Evolutionary conservation across 2,329 filamentous ascomycete species (phyloP).

Genomic region (Cladosporium sp.): DNA sequence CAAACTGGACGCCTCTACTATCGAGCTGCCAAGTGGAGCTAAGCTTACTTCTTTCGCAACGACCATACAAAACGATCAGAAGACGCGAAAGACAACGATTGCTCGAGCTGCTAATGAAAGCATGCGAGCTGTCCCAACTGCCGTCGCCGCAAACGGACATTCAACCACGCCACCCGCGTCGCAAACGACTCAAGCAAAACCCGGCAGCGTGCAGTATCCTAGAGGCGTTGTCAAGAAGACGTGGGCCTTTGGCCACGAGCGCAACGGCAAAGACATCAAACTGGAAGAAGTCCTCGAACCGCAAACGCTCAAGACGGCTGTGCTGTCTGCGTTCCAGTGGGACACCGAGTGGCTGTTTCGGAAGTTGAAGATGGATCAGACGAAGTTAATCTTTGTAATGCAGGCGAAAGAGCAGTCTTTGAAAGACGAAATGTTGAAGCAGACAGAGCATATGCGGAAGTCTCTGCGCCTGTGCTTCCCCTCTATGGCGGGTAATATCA

Average conservation of each 20-base stretch:
- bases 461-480: conserved; percentile 70
- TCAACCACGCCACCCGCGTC: background rate
- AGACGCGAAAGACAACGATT: conserved; percentile 16
- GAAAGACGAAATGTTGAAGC: conserved; percentile 21
- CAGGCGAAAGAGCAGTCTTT: conserved; percentile 47
- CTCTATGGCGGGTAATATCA: conserved; percentile 62
- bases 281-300: conserved; percentile 81
- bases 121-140: conserved; percentile 8
- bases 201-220: conserved; percentile 40
- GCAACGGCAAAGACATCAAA: conserved; percentile 67
- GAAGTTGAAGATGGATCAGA: conserved; percentile 47
- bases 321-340: conserved; percentile 84
- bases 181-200: background rate
- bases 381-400: conserved; percentile 52
- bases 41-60: conserved; percentile 22
- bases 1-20: conserved; percentile 18
- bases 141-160: background rate
- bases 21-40: conserved; percentile 19
- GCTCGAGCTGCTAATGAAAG: conserved; percentile 20
- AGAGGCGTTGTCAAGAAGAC: conserved; percentile 73
- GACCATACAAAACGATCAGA: conserved; percentile 18
- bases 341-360: conserved; percentile 70
- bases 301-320: conserved; percentile 63
- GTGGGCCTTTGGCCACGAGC: conserved; percentile 59
- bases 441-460: conserved; percentile 26